A percentile compares a stretch with the other conserved stretches of the same genome.
These are phyloP conservation scores for Pleurotus citrinopileatus DNA, from an alignment of 768 basidiomycete species.

Conservation along the genomic window DNA sequence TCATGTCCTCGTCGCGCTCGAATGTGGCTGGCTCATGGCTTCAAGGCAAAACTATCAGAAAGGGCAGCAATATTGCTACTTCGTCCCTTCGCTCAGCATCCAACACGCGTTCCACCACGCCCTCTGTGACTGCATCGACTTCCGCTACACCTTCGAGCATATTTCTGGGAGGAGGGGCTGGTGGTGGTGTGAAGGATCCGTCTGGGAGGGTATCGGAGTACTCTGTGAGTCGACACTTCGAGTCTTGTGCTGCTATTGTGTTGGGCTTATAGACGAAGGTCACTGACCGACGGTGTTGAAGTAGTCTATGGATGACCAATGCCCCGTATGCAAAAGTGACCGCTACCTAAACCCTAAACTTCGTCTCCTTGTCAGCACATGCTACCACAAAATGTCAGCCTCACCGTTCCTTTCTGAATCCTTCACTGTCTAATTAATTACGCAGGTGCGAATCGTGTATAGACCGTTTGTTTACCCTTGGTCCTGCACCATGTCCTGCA, in stretches of 20 bases:
- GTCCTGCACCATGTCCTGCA: constrained; percentile 94
- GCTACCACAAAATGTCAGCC: constrained; percentile 97
- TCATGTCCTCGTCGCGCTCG: constrained; percentile 27
- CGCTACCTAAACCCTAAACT: constrained; percentile 94
- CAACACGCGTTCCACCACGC: constrained; percentile 59
- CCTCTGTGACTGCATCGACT: constrained; percentile 43
- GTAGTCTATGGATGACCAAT: constrained; percentile 89
- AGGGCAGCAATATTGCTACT: constrained; percentile 47
- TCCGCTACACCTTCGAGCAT: constrained; percentile 54
- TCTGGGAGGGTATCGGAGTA: constrained; percentile 81
- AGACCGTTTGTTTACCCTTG: constrained; percentile 92
- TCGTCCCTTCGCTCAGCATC: constrained; percentile 22
- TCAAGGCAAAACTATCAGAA: constrained; percentile 73
- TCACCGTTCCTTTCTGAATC: neutral
- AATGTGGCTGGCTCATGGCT: constrained; percentile 53
- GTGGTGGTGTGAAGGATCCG: constrained; percentile 83
- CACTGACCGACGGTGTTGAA: neutral
- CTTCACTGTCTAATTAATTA: constrained; percentile 2
- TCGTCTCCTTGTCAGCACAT: constrained; percentile 89
- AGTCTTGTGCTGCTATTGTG: neutral
- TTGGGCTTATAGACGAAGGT: neutral
- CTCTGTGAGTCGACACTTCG: constrained; percentile 50
- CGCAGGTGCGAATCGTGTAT: constrained; percentile 99
- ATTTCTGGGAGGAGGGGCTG: constrained; percentile 35
- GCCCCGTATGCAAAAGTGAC: constrained; percentile 97